phyloP scores from a whole-genome alignment of 768 basidiomycete species.

The Brasilioporus rufonigricans region DNA sequence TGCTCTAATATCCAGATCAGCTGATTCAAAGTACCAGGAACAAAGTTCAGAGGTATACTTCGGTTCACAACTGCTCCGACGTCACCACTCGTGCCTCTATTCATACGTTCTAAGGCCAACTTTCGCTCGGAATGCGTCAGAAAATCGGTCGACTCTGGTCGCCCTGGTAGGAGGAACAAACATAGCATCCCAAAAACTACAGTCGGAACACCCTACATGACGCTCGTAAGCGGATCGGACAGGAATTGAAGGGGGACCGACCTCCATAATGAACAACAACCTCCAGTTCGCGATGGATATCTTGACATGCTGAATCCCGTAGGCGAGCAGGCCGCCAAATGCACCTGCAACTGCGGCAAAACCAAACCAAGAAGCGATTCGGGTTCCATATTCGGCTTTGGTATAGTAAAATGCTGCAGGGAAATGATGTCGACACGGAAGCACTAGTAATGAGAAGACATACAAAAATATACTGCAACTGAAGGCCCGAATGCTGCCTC shows the following conservation, averaged over 20 bases:
- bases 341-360: constrained; percentile 58
- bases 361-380: constrained; percentile 51
- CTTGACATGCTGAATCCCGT: constrained; percentile 46
- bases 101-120: constrained; percentile 34
- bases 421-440: constrained; percentile 13
- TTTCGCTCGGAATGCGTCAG: constrained; percentile 34
- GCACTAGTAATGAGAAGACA: not conserved
- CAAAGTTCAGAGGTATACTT: constrained; percentile 21
- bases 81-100: constrained; percentile 43
- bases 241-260: not conserved
- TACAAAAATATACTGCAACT: constrained; percentile 33
- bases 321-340: constrained; percentile 54
- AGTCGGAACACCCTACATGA: constrained; percentile 55
- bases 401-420: constrained; percentile 48
- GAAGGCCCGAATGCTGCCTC: constrained; percentile 35
- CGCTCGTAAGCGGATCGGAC: not conserved
- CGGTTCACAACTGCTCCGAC: constrained; percentile 39
- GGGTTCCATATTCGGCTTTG: constrained; percentile 44
- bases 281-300: constrained; percentile 42
- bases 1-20: constrained; percentile 33
- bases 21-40: not conserved
- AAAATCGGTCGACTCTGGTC: constrained; percentile 34
- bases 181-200: constrained; percentile 28
- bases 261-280: constrained; percentile 31
- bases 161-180: constrained; percentile 28